These are phyloP conservation scores for Cytidiella melzeri DNA, from an alignment of 768 basidiomycete species.

Conservation along the genomic window DNA sequence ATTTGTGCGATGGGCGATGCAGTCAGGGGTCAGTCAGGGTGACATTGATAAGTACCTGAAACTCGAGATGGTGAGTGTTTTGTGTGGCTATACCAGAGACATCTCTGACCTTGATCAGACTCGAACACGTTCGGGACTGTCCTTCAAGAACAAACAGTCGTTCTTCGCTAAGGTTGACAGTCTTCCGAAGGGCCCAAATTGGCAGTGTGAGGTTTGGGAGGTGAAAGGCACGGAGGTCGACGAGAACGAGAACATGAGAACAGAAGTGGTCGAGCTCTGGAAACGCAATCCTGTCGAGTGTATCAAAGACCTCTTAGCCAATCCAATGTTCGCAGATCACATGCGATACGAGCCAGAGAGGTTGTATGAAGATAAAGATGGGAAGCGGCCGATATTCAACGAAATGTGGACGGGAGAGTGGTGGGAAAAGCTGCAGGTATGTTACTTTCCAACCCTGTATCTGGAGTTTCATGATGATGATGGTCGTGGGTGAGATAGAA, in stretches of 20 bases:
- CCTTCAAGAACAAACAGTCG: slow-evolving; percentile 21
- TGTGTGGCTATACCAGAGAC: too few species aligned
- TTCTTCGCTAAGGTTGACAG: slow-evolving; percentile 24
- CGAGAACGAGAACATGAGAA: slow-evolving; percentile 8
- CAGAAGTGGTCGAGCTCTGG: slow-evolving; percentile 20
- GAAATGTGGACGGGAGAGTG: slow-evolving; percentile 22
- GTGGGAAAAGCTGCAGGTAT: slow-evolving; percentile 23
- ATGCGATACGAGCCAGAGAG: slow-evolving; percentile 24
- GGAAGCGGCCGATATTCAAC: slow-evolving; percentile 8
- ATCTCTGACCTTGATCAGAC: slow-evolving; percentile 13
- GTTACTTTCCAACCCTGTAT: neutral
- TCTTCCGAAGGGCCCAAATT: slow-evolving; percentile 20
- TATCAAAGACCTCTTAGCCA: slow-evolving; percentile 21
- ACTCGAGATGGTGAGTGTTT: slow-evolving; percentile 23
- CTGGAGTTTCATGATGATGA: slow-evolving; percentile 7
- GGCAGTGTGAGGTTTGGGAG: slow-evolving; percentile 18
- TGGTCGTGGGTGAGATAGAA: slow-evolving; percentile 2
- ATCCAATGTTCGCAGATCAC: slow-evolving; percentile 22
- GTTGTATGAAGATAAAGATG: slow-evolving; percentile 1
- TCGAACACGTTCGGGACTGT: slow-evolving; percentile 12
- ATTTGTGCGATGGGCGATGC: slow-evolving; percentile 28
- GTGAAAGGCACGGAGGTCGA: slow-evolving; percentile 7
- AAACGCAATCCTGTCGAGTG: slow-evolving; percentile 22
- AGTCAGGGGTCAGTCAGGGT: slow-evolving; percentile 21
- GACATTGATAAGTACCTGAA: slow-evolving; percentile 27